Percentiles rank a stretch among this genome's conserved stretches.
Evolutionary conservation across 768 basidiomycete species (phyloP).

Genomic region (Harrya chromipes): DNA sequence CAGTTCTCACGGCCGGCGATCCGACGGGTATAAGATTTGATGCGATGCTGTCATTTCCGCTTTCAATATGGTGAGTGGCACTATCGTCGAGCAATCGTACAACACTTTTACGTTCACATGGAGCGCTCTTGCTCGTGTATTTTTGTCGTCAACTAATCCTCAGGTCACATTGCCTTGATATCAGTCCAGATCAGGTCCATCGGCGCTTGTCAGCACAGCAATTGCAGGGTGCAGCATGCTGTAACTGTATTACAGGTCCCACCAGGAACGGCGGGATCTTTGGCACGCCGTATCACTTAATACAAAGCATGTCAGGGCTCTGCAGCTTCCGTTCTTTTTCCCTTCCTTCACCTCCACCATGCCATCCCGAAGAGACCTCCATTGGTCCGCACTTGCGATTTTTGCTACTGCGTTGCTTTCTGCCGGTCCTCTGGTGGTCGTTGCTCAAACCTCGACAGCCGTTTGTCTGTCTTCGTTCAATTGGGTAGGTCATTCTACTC

Average conservation of each 20-base stretch:
- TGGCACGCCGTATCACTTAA: neutral
- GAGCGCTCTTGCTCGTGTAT: too few species aligned
- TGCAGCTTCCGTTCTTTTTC: neutral
- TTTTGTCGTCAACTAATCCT: too few species aligned
- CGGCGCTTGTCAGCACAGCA: neutral
- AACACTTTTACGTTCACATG: too few species aligned
- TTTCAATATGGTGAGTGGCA: neutral
- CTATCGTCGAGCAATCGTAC: too few species aligned
- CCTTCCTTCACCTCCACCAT: conserved; percentile 5
- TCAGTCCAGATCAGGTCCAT: neutral
- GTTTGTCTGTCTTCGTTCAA: conserved; percentile 19
- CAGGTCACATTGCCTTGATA: too few species aligned
- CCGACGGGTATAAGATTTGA: neutral
- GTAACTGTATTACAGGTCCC: conserved; percentile 12
- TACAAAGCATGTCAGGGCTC: neutral
- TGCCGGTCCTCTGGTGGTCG: conserved; percentile 10
- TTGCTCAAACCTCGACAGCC: conserved; percentile 24
- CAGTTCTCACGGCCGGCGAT: conserved; percentile 18
- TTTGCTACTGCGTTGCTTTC: conserved; percentile 16
- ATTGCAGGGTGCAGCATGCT: neutral
- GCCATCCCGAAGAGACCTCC: neutral
- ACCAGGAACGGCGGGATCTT: conserved; percentile 8
- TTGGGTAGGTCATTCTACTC: conserved; percentile 24
- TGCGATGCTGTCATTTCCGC: neutral
- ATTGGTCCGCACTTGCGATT: conserved; percentile 17